These are phyloP conservation scores for Xylaria arbuscula DNA, from an alignment of 2,329 filamentous ascomycete species.

Conservation along the genomic window DNA sequence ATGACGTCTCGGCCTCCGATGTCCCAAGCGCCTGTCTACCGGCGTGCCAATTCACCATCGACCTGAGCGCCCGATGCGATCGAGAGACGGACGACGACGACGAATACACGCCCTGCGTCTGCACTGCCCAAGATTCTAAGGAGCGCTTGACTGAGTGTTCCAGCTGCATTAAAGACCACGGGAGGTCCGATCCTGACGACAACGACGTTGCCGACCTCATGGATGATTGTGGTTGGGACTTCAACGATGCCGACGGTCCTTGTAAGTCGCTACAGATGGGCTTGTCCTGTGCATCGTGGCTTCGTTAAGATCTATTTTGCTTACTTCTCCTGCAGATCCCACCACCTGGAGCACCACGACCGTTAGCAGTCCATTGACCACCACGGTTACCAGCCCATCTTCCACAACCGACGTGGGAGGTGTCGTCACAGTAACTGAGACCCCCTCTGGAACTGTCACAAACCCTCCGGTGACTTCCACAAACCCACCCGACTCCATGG, in stretches of 20 bases:
- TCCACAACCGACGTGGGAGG: conserved; percentile 2
- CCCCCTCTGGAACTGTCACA: background rate
- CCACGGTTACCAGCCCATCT: conserved; percentile 3
- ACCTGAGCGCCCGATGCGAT: conserved; percentile 39
- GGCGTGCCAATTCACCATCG: conserved; percentile 40
- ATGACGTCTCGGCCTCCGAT: conserved; percentile 37
- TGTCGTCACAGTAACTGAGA: conserved; percentile 21
- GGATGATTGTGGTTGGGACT: conserved; percentile 42
- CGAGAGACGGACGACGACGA: conserved; percentile 31
- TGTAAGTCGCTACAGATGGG: conserved; percentile 23
- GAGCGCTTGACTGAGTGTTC: conserved; percentile 38
- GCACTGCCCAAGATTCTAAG: conserved; percentile 26
- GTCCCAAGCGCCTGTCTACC: conserved; percentile 35
- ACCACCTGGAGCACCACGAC: conserved; percentile 19
- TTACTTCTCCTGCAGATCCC: conserved; percentile 27
- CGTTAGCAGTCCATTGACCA: background rate
- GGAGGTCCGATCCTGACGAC: conserved; percentile 33
- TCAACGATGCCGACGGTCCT: conserved; percentile 31
- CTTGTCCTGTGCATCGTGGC: background rate
- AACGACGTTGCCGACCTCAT: conserved; percentile 43
- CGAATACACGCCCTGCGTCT: conserved; percentile 38
- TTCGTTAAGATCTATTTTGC: background rate
- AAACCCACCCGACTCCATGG: conserved; percentile 19
- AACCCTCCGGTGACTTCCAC: conserved; percentile 8
- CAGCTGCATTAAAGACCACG: conserved; percentile 38